phyloP scores from a whole-genome alignment of 805 yeast species.

The Tetrapisispora arboricola region DNA sequence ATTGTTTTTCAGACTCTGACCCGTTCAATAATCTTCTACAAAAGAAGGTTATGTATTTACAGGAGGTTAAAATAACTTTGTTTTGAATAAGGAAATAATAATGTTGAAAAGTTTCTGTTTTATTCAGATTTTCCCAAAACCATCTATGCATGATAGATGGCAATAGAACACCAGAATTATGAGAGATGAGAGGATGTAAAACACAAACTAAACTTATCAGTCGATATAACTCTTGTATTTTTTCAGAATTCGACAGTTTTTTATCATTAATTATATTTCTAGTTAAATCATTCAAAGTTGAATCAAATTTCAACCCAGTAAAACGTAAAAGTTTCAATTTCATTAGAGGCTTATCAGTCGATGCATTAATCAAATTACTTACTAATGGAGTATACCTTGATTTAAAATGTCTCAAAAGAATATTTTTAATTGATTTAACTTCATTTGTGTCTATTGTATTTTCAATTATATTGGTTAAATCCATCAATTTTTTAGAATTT shows the following conservation, averaged over 20 bases:
- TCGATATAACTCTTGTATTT: slow-evolving; percentile 10
- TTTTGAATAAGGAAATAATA: slow-evolving; percentile 19
- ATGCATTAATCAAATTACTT: slow-evolving; percentile 2
- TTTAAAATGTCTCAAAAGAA: slow-evolving; percentile 5
- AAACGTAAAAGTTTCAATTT: slow-evolving; percentile 10
- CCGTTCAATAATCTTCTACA: slow-evolving; percentile 17
- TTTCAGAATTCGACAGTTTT: slow-evolving; percentile 2
- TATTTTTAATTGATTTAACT: slow-evolving; percentile 1
- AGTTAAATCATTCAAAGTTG: slow-evolving; percentile 6
- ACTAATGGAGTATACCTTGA: slow-evolving; percentile 5
- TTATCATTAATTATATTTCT: slow-evolving; percentile 1
- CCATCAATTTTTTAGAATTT: not conserved
- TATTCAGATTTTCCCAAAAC: slow-evolving; percentile 17
- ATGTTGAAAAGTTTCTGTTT: slow-evolving; percentile 15
- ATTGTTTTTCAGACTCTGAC: slow-evolving; percentile 19
- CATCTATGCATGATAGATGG: slow-evolving; percentile 20
- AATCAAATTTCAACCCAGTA: slow-evolving; percentile 9
- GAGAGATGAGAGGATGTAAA: slow-evolving; percentile 9
- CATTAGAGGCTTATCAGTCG: slow-evolving; percentile 4
- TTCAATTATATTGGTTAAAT: not conserved
- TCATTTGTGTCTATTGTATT: not conserved
- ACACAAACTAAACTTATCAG: slow-evolving; percentile 15
- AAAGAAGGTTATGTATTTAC: slow-evolving; percentile 7
- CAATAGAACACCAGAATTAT: slow-evolving; percentile 8
- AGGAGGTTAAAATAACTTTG: slow-evolving; percentile 14